Percentiles rank a stretch among this genome's conserved stretches.
These are phyloP conservation scores for Penicilliopsis zonata DNA, from an alignment of 495 filamentous ascomycete species.

Conservation along the genomic window DNA sequence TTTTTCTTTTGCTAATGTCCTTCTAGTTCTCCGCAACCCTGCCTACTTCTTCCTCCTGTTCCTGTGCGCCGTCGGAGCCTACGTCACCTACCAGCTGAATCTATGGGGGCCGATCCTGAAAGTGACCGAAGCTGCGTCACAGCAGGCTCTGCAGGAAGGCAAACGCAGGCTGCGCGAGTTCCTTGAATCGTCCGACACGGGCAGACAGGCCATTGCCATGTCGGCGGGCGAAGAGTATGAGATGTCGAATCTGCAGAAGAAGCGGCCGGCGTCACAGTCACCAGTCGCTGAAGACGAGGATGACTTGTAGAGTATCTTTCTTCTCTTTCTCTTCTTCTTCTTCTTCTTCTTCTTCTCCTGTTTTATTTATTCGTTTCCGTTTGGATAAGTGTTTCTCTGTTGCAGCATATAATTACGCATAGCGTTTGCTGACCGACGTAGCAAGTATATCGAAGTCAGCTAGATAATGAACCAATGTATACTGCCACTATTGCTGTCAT, in stretches of 20 bases:
- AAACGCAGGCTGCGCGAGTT: slow-evolving; percentile 84
- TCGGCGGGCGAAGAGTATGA: slow-evolving; percentile 33
- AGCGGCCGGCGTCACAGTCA: slow-evolving; percentile 10
- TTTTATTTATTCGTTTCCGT: slow-evolving; percentile 6
- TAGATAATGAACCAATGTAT: too few relatives aligned
- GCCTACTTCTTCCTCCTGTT: slow-evolving; percentile 84
- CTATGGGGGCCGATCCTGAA: slow-evolving; percentile 91
- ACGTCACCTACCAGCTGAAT: slow-evolving; percentile 85
- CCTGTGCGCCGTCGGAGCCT: slow-evolving; percentile 59
- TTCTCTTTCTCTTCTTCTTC: slow-evolving; percentile 48
- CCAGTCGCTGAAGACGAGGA: slow-evolving; percentile 25
- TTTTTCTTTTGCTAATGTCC: slow-evolving; percentile 1
- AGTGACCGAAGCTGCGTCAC: slow-evolving; percentile 79
- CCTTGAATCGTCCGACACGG: slow-evolving; percentile 67
- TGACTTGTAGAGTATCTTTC: slow-evolving; percentile 24
- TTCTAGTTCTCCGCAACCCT: slow-evolving; percentile 77
- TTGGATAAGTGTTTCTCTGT: too few relatives aligned
- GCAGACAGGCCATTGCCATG: slow-evolving; percentile 70
- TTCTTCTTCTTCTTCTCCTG: slow-evolving; percentile 38
- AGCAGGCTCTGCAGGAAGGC: slow-evolving; percentile 77
- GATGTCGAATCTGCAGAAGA: slow-evolving; percentile 31
- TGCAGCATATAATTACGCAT: too few relatives aligned
- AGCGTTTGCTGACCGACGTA: too few relatives aligned
- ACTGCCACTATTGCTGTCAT: too few relatives aligned
- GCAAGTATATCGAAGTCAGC: too few relatives aligned